Percentiles rank a stretch among this genome's conserved stretches.
Evolutionary conservation across 2,329 filamentous ascomycete species (phyloP).

Genomic region (Lasiodiplodia citricola): DNA sequence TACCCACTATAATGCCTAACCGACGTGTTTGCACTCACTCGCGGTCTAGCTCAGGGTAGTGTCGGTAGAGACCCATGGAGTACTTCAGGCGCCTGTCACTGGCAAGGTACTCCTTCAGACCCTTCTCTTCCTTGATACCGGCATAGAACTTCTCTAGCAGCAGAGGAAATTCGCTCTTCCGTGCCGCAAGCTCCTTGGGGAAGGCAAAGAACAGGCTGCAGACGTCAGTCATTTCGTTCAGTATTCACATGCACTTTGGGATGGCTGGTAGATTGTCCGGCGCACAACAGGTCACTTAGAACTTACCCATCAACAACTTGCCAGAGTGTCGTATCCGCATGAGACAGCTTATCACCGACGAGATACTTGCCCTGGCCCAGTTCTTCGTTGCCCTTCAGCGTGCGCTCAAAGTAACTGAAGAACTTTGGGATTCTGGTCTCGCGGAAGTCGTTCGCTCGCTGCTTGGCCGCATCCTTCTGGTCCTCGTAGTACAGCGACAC

Average conservation of each 20-base stretch:
- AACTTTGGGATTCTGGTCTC: constrained; percentile 72
- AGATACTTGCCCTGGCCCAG: constrained; percentile 67
- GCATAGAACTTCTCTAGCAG: constrained; percentile 68
- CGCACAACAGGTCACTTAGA: background rate
- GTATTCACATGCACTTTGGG: background rate
- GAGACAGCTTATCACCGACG: constrained; percentile 68
- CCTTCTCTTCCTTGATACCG: constrained; percentile 65
- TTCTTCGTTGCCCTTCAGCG: constrained; percentile 63
- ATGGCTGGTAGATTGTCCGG: background rate
- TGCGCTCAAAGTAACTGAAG: constrained; percentile 71
- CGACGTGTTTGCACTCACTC: constrained; percentile 37
- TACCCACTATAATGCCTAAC: background rate
- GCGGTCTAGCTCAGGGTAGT: constrained; percentile 74
- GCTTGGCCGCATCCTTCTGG: constrained; percentile 70
- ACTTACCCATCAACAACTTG: constrained; percentile 61
- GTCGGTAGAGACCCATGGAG: constrained; percentile 68
- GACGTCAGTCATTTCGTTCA: constrained; percentile 35
- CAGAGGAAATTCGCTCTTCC: constrained; percentile 62
- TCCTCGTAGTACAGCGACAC: constrained; percentile 71
- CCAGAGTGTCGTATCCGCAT: constrained; percentile 76
- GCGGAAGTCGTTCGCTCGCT: constrained; percentile 63
- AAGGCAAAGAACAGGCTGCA: constrained; percentile 71
- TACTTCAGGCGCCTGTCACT: constrained; percentile 70
- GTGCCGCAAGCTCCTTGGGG: constrained; percentile 65
- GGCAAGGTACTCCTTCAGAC: constrained; percentile 70